phyloP scores from a whole-genome alignment of 2,329 filamentous ascomycete genomes.

The Paecilomyces formosus region DNA sequence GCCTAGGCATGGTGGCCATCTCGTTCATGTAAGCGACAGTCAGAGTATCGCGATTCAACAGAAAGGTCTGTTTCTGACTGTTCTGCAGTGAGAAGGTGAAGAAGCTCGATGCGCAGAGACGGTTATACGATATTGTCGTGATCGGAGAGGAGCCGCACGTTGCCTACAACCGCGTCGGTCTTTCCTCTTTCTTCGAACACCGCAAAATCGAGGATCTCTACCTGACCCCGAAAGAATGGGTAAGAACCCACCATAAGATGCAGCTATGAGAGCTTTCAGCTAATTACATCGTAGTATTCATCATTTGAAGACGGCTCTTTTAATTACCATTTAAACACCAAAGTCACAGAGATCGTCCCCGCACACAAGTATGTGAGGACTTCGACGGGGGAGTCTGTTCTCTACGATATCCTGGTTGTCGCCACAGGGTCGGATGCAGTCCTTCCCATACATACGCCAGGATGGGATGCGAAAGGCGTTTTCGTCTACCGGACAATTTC shows the following conservation, averaged over 20 bases:
- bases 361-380: slow-evolving; percentile 61
- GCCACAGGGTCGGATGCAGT: slow-evolving; percentile 83
- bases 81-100: slow-evolving; percentile 70
- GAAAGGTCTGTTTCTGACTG: not conserved
- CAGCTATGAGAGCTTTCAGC: slow-evolving; percentile 1
- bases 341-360: slow-evolving; percentile 61
- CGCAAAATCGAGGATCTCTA: slow-evolving; percentile 81
- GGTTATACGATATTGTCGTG: slow-evolving; percentile 74
- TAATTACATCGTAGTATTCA: slow-evolving; percentile 49
- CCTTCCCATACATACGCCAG: slow-evolving; percentile 63
- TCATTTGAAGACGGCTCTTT: slow-evolving; percentile 60
- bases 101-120: slow-evolving; percentile 68
- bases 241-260: slow-evolving; percentile 26
- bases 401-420: slow-evolving; percentile 75
- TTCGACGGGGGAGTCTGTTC: slow-evolving; percentile 59
- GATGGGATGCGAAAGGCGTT: slow-evolving; percentile 71
- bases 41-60: not conserved
- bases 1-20: slow-evolving; percentile 85
- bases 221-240: slow-evolving; percentile 77
- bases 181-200: slow-evolving; percentile 85
- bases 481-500: slow-evolving; percentile 86
- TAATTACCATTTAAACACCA: slow-evolving; percentile 67
- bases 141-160: slow-evolving; percentile 83
- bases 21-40: slow-evolving; percentile 62
- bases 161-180: slow-evolving; percentile 83